These are phyloP conservation scores for Echinochloa phyllopogon DNA, from an alignment of 176 grass and related monocot genomes.

Conservation along the genomic window DNA sequence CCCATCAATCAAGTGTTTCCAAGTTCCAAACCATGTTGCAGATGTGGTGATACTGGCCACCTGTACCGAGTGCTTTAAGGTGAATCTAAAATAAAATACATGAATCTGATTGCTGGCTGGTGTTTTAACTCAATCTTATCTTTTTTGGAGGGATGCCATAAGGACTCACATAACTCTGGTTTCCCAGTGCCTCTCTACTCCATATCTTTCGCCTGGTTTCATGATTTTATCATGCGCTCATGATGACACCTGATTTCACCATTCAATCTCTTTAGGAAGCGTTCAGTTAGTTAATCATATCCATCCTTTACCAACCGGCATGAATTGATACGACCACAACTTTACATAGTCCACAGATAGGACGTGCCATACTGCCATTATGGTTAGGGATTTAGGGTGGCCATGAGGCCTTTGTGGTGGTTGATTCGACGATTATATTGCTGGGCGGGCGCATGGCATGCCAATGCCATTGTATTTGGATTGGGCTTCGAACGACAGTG, in stretches of 20 bases:
- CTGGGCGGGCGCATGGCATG: neutral
- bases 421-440: neutral
- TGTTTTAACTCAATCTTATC: neutral
- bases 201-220: neutral
- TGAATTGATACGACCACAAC: neutral
- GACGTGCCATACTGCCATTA: neutral
- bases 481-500: neutral
- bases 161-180: neutral
- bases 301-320: neutral
- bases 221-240: slow-evolving; percentile 27
- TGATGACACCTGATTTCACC: neutral
- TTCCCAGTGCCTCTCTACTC: neutral
- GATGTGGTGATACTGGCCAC: neutral
- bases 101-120: slow-evolving; percentile 25
- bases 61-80: neutral
- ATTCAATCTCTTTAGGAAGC: neutral
- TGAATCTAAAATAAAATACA: neutral
- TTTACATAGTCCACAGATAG: neutral
- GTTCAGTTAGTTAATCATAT: slow-evolving; percentile 11
- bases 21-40: neutral
- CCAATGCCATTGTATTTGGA: neutral
- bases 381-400: neutral
- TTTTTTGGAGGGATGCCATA: slow-evolving; percentile 15
- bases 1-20: neutral
- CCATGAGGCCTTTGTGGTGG: neutral